Percentiles rank a stretch among this genome's conserved stretches.
phyloP scores from a whole-genome alignment of 345 rosid species.

The Firmiana major region DNA sequence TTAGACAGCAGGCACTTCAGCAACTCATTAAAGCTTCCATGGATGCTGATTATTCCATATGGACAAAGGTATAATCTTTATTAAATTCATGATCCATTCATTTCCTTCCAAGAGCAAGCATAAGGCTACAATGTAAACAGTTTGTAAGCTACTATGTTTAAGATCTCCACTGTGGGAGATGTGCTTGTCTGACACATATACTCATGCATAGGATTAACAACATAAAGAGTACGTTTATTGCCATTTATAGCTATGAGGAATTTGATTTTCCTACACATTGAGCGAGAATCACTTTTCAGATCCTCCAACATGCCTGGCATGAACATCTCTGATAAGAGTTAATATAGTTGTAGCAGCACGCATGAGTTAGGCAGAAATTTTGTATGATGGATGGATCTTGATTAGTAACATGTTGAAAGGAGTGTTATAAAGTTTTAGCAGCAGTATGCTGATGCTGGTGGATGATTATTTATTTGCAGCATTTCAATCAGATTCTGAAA shows the following conservation, averaged over 20 bases:
- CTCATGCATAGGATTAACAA: neutral
- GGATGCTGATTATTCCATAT: constrained; percentile 62
- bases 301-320: neutral
- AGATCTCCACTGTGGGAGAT: neutral
- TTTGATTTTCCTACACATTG: neutral
- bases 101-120: neutral
- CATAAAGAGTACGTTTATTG: neutral
- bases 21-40: constrained; percentile 68
- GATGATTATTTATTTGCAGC: constrained; percentile 32
- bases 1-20: constrained; percentile 74
- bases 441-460: neutral
- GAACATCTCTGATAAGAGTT: neutral
- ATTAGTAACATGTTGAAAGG: neutral
- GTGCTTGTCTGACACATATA: neutral
- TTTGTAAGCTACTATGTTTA: neutral
- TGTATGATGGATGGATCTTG: neutral
- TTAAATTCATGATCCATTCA: neutral
- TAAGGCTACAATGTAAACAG: neutral
- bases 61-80: constrained; percentile 59
- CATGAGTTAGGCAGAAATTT: neutral
- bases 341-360: neutral
- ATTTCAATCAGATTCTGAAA: constrained; percentile 50
- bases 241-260: neutral
- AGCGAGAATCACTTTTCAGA: neutral
- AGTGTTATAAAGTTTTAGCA: neutral